A percentile compares a stretch with the other conserved stretches of the same genome.
These are phyloP conservation scores for Takakia lepidozioides DNA, from an alignment of 225 moss, liverwort and hornwort species.

Conservation along the genomic window DNA sequence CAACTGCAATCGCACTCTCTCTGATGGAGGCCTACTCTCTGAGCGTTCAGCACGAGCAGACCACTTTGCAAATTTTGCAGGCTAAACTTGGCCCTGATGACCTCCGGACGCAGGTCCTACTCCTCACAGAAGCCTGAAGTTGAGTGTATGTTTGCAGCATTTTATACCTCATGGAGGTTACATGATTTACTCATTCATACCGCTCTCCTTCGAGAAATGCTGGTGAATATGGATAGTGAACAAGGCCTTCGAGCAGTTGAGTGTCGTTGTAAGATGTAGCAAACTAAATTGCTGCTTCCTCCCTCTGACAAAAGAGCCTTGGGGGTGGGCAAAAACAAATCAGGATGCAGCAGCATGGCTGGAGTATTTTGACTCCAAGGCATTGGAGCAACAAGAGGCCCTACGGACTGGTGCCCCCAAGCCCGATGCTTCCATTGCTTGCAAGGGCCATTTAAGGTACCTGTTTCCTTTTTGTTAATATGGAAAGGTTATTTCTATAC, in stretches of 20 bases:
- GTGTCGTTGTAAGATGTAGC: no score
- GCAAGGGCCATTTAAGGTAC: constrained; percentile 63
- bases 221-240: no score
- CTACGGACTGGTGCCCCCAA: constrained; percentile 68
- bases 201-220: no score
- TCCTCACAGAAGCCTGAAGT: neutral
- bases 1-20: constrained; percentile 59
- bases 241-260: no score
- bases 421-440: constrained; percentile 64
- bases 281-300: no score
- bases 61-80: constrained; percentile 56
- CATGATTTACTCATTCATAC: no score
- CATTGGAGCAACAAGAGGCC: constrained; percentile 65
- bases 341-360: constrained; percentile 67
- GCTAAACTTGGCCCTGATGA: constrained; percentile 67
- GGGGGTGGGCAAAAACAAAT: neutral
- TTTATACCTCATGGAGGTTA: no score
- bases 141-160: neutral
- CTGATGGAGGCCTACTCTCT: constrained; percentile 69
- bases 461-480: no score
- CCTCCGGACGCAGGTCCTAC: constrained; percentile 50
- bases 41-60: constrained; percentile 67
- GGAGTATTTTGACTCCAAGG: constrained; percentile 67
- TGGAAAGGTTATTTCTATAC: no score
- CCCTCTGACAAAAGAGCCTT: no score